Evolutionary conservation across 345 rosid species (phyloP).

Genomic region (Hypericum androsaemum): DNA sequence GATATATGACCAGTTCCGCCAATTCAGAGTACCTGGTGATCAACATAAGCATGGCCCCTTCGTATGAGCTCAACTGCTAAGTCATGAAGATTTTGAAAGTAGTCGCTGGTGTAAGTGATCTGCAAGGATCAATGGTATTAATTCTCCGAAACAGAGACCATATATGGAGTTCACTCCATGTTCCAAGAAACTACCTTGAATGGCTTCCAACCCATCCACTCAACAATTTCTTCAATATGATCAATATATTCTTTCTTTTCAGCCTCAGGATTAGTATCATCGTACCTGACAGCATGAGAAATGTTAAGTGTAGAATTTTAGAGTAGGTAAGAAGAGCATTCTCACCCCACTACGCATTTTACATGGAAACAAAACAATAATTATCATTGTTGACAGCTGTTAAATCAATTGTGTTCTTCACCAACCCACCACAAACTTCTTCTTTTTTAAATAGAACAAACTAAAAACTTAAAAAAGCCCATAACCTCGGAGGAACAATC

Average conservation of each 20-base stretch:
- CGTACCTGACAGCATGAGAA: conserved; percentile 41
- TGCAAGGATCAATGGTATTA: conserved; percentile 23
- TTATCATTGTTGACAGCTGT: too few species aligned
- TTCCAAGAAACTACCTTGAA: conserved; percentile 46
- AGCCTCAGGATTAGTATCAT: conserved; percentile 98
- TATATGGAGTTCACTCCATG: background rate
- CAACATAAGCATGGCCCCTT: conserved; percentile 93
- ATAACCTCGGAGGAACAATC: too few species aligned
- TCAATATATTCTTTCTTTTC: conserved; percentile 93
- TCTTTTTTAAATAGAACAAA: too few species aligned
- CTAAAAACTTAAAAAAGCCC: too few species aligned
- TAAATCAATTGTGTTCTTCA: too few species aligned
- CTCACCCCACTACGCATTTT: too few species aligned
- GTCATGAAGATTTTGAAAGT: conserved; percentile 88
- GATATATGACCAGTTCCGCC: background rate
- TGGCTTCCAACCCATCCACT: conserved; percentile 99
- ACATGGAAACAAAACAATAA: too few species aligned
- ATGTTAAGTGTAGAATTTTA: background rate
- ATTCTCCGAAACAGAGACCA: conserved; percentile 12
- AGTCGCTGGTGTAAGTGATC: conserved; percentile 96
- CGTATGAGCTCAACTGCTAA: conserved; percentile 83
- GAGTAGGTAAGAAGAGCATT: too few species aligned
- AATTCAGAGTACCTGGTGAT: conserved; percentile 64
- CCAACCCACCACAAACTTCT: too few species aligned
- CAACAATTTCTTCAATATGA: conserved; percentile 90